These are phyloP conservation scores for Kodamaea ohmeri DNA, from an alignment of 1,139 yeast species.

Conservation along the genomic window DNA sequence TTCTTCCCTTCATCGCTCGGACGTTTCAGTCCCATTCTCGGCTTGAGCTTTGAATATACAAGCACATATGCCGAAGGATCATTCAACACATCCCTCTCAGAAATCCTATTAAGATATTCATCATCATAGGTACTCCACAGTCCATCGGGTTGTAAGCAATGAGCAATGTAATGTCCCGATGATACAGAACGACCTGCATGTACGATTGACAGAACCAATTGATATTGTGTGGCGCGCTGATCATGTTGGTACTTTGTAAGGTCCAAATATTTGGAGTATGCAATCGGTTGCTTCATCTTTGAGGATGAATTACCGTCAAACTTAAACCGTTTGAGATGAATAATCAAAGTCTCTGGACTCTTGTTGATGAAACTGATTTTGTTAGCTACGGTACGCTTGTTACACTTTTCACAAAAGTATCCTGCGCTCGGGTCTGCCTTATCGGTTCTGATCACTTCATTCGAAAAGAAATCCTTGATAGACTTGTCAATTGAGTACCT, in stretches of 20 bases:
- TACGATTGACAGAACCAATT: conserved; percentile 79
- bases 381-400: conserved; percentile 69
- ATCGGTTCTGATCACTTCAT: conserved; percentile 70
- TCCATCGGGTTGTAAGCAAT: conserved; percentile 88
- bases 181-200: conserved; percentile 93
- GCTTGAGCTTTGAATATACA: conserved; percentile 73
- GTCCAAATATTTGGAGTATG: conserved; percentile 76
- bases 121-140: conserved; percentile 95
- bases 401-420: conserved; percentile 86
- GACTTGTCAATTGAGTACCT: conserved; percentile 70
- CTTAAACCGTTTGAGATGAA: conserved; percentile 87
- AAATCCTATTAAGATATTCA: conserved; percentile 73
- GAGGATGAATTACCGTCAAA: conserved; percentile 75
- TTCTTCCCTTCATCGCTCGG: conserved; percentile 9
- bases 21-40: conserved; percentile 20
- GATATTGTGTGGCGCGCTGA: conserved; percentile 56
- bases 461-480: conserved; percentile 74
- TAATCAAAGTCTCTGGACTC: conserved; percentile 84
- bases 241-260: conserved; percentile 59
- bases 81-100: conserved; percentile 69
- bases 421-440: conserved; percentile 59
- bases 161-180: conserved; percentile 91
- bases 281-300: conserved; percentile 83
- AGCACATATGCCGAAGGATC: conserved; percentile 90
- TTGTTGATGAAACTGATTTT: conserved; percentile 72